These are phyloP conservation scores for Macrocybe gigantea DNA, from an alignment of 768 basidiomycete species.

Conservation along the genomic window DNA sequence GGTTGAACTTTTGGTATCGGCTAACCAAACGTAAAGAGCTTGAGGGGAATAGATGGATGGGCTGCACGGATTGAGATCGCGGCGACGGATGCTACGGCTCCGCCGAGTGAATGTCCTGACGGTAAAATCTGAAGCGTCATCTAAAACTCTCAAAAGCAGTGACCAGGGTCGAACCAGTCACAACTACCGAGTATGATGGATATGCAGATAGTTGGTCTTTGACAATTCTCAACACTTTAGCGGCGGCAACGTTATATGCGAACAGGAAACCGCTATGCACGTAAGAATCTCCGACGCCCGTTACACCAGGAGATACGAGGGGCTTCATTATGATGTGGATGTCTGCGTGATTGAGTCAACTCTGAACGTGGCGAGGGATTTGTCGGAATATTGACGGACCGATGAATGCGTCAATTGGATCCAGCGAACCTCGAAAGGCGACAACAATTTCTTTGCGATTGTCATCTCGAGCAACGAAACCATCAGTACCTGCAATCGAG, in stretches of 20 bases:
- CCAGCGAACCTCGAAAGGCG: conserved; percentile 34
- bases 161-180: conserved; percentile 39
- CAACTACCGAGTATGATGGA: conserved; percentile 29
- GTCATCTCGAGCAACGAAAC: conserved; percentile 41
- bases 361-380: conserved; percentile 39
- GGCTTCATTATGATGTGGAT: neutral
- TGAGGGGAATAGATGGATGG: neutral
- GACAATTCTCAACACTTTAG: neutral
- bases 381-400: conserved; percentile 34
- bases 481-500: conserved; percentile 35
- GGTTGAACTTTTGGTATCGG: conserved; percentile 26
- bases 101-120: conserved; percentile 52
- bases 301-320: conserved; percentile 14
- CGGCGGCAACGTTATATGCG: conserved; percentile 25
- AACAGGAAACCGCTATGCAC: conserved; percentile 48
- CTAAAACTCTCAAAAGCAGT: conserved; percentile 28
- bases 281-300: conserved; percentile 18
- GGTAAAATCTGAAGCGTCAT: conserved; percentile 31
- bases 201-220: too few relatives aligned
- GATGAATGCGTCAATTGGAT: conserved; percentile 28
- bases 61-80: conserved; percentile 25
- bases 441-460: conserved; percentile 32
- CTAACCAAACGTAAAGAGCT: neutral
- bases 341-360: conserved; percentile 19
- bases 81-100: conserved; percentile 42